Conservation (phyloP, 1,284 basidiomycete genomes). For the Cystobasidium sp. region DNA sequence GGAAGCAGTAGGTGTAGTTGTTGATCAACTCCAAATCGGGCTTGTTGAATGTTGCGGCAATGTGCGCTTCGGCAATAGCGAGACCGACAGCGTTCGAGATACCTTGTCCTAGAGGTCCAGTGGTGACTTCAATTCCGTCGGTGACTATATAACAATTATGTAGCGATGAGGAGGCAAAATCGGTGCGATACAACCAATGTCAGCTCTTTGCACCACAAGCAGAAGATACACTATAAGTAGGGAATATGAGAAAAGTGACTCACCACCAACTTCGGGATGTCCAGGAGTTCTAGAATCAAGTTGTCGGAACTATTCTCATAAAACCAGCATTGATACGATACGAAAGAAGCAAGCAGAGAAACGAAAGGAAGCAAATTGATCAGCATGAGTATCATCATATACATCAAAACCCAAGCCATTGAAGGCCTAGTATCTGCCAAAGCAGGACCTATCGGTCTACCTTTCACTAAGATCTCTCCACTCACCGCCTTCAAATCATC, state of each 20-base stretch:
- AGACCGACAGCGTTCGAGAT: constrained; percentile 91
- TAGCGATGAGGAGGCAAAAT: neutral
- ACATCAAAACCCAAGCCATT: no score
- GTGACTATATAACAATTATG: constrained; percentile 63
- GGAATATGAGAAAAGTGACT: neutral
- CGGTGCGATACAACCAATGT: neutral
- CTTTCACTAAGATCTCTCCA: constrained; percentile 18
- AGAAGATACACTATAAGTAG: neutral
- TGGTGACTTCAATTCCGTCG: constrained; percentile 93
- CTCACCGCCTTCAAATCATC: constrained; percentile 83
- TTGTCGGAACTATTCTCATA: constrained; percentile 61
- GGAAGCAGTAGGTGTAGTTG: constrained; percentile 92
- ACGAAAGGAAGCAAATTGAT: neutral
- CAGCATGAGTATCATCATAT: neutral
- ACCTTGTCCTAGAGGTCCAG: constrained; percentile 87
- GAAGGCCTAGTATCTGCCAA: no score
- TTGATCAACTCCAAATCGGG: constrained; percentile 80
- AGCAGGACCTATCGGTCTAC: no score
- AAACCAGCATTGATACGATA: neutral
- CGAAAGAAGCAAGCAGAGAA: neutral
- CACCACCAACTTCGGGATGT: constrained; percentile 71
- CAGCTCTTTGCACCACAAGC: neutral
- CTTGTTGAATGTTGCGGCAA: constrained; percentile 87
- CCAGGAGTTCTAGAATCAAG: constrained; percentile 66
- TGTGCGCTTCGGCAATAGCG: constrained; percentile 88